These are phyloP conservation scores for Brassica cretica DNA, from an alignment of 345 rosid genomes.

Conservation along the genomic window DNA sequence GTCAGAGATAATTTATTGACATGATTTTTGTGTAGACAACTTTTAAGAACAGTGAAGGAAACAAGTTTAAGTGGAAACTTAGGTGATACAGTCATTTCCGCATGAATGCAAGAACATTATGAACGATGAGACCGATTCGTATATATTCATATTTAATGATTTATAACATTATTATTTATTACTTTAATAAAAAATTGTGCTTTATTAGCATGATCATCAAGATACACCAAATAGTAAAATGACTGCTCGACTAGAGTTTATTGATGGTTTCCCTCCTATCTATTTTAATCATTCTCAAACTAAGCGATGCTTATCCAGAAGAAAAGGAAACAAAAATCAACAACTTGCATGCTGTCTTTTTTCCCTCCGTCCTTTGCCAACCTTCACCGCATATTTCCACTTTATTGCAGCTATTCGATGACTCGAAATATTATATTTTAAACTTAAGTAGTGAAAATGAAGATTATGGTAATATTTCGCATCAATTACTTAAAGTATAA, in stretches of 20 bases:
- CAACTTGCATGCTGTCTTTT: conserved; percentile 19
- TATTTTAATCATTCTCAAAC: conserved; percentile 20
- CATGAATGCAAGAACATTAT: conserved; percentile 24
- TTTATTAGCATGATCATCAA: conserved; percentile 22
- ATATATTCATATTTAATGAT: not conserved
- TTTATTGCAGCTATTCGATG: conserved; percentile 8
- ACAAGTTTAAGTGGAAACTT: conserved; percentile 45
- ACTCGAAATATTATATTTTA: conserved; percentile 30
- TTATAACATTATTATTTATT: not conserved
- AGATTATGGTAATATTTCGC: conserved; percentile 1
- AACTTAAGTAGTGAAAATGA: conserved; percentile 30
- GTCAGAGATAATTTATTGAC: not conserved
- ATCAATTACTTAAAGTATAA: conserved; percentile 2
- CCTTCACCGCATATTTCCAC: conserved; percentile 33
- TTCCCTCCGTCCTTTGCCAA: conserved; percentile 16
- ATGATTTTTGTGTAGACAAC: conserved; percentile 17
- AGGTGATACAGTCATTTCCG: conserved; percentile 33
- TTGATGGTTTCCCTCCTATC: not conserved
- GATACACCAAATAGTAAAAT: conserved; percentile 8
- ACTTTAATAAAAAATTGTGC: not conserved
- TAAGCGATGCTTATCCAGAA: conserved; percentile 34
- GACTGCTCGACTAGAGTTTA: conserved; percentile 18
- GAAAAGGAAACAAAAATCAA: conserved; percentile 15
- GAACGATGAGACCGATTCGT: conserved; percentile 8
- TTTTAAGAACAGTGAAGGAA: conserved; percentile 24